Evolutionary conservation across 805 yeast species (phyloP), one percentile per base, ranked within the genome.

Genomic region (Candida glaebosa): DNA sequence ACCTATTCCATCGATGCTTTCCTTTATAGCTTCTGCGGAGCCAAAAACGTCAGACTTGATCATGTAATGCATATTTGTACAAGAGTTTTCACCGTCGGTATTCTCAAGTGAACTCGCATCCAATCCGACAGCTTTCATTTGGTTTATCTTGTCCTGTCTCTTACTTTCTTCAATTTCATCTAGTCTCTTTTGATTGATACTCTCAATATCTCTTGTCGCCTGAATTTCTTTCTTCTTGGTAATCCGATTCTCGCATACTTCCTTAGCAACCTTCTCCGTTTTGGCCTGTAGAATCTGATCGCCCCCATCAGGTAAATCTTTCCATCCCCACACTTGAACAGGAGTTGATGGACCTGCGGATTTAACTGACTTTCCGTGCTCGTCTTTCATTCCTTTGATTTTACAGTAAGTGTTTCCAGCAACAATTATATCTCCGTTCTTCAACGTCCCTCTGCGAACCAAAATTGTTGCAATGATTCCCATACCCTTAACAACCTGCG

Each of bases 251-350:
- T 73, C 72, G 3, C 81, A 73, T 5, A 84, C 96, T 48, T 80
- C 78, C 53, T 87, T 88, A 5, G 96, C 96, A 26, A 71, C 60
- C 10, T 78, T 69, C 57, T 90, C 97, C 52, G 65, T 78, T 46
- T 77, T 76, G 9, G 93, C 95, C 57, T 88, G 84, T 4, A 91
- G 57, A 1, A 87, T 80, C 48, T 78, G 78, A 47, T 88, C 96
- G 7, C 99, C 99, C 8, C 96, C 93, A 39, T 79, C 86, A 0
- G 98, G 98, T 28, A 90, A 65, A 26, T 81, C 90, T 57, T 85
- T 89, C 99, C 99, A 93, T 1, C 99, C 99, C 58, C 87, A 75
- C 5, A 93, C 72, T 53, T 88, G 95, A 1, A 87, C 95, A 0
- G 98, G 96, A 6, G 85, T 82, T 0, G 96, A 83, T 0, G 99